Percentiles rank a stretch among this genome's conserved stretches.
Conservation (phyloP, 257 asterid species). For the Rehmannia glutinosa region DNA sequence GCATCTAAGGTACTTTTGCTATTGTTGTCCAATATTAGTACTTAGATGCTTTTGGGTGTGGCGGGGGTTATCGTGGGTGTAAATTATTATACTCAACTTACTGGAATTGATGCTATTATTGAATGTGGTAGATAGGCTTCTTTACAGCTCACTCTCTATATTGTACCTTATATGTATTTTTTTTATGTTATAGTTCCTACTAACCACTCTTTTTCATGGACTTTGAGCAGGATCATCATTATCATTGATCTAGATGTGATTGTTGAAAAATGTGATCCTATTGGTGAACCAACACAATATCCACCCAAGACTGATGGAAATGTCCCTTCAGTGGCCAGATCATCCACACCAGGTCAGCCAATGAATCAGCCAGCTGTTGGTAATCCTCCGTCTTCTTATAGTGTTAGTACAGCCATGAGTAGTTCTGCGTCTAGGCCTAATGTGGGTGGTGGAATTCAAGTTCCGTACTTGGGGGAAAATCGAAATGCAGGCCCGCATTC, state of each 20-base stretch:
- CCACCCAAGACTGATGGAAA: conserved; percentile 30
- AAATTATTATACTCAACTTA: background rate
- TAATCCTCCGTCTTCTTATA: conserved; percentile 26
- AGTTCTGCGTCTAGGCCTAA: conserved; percentile 23
- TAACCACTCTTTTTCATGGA: conserved; percentile 4
- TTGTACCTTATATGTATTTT: background rate
- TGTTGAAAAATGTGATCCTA: conserved; percentile 50
- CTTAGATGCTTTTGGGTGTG: background rate
- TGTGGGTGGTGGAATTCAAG: conserved; percentile 34
- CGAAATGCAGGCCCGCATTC: conserved; percentile 32
- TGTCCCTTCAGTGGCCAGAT: conserved; percentile 31
- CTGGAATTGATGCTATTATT: background rate
- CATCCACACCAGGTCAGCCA: conserved; percentile 40
- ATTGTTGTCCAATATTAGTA: background rate
- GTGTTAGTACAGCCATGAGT: conserved; percentile 22
- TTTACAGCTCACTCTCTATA: background rate
- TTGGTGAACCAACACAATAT: conserved; percentile 63
- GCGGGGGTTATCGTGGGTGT: background rate
- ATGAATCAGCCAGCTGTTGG: conserved; percentile 36
- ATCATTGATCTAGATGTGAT: conserved; percentile 64
- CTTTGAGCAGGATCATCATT: conserved; percentile 73
- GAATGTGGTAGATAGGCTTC: background rate
- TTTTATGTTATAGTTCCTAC: background rate
- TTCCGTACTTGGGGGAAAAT: conserved; percentile 34
- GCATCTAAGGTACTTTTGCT: background rate